Evolutionary conservation across 345 rosid species (phyloP), one percentile per base, ranked within the genome.

Genomic region (Aquilaria sinensis): DNA sequence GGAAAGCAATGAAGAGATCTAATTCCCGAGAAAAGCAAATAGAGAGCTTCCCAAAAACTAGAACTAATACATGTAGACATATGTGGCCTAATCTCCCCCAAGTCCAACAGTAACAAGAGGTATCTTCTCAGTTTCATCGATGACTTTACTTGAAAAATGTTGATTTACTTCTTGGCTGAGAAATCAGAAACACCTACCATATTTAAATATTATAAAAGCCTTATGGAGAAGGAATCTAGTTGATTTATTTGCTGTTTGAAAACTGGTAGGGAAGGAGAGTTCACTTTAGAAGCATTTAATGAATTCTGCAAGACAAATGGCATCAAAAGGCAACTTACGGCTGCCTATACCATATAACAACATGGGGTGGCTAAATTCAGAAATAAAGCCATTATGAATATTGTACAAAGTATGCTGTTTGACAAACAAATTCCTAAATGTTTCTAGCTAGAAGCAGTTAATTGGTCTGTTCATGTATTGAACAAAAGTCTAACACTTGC

Each of bases 321-420:
- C 5, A 61, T 61, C 0, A 49, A n/a, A 15, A 31, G 56, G 30
- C 56, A 61, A n/a, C 12, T 61, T 29, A 61, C 56, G 2, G 9
- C 14, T 1, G 13, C 56, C 6, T 32, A 61, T 13, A 50, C 56
- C 30, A 31, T 31, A 8, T 45, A 61, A 48, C 34, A 60, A 10
- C 46, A 60, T 8, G 45, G 45, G 6, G 54, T 60, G 9, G 64
- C 45, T 5, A 37, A 65, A 31, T 10, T 54, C 10, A 65, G 31
- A 31, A 65, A 65, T 57, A 16, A 56, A 12, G 54, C 54, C 5
- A 7, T 55, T 23, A 46, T 65, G 68, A 30, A 55, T 14, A 12
- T 56, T 34, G 55, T 56, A 13, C 23, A 23, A 37, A 37, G 56
- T 2, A 6, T 68, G 31, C 37, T 23, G 23, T 23, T 56, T 7